phyloP scores from a whole-genome alignment of 2,329 filamentous ascomycete species.

The Chrysosphaeria jannelii region DNA sequence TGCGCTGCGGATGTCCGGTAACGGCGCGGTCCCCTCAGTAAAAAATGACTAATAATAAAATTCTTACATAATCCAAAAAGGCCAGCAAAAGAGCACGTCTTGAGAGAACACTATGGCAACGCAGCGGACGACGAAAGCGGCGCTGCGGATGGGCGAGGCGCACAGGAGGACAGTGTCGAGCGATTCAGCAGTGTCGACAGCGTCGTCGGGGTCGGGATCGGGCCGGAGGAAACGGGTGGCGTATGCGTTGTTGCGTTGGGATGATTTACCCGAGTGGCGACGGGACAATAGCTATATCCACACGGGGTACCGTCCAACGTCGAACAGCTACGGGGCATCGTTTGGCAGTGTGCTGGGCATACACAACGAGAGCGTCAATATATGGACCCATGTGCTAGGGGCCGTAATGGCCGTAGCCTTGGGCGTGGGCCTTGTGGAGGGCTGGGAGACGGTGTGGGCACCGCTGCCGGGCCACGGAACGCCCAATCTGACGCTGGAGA shows the following conservation, averaged over 20 bases:
- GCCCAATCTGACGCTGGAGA: no score
- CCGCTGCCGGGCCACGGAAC: neutral
- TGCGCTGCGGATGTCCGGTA: no score
- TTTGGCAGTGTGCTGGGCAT: conserved; percentile 19
- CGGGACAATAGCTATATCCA: conserved; percentile 27
- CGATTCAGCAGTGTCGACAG: no score
- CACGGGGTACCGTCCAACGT: conserved; percentile 20
- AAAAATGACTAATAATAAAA: no score
- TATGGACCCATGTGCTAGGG: conserved; percentile 34
- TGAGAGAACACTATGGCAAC: neutral
- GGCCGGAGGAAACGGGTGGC: conserved; percentile 2
- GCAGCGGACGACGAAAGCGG: neutral
- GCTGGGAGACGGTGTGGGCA: neutral
- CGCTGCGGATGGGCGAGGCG: neutral
- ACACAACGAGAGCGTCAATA: conserved; percentile 32
- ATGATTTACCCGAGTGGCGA: conserved; percentile 26
- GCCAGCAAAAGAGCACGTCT: no score
- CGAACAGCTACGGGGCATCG: conserved; percentile 16
- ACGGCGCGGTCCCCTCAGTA: no score
- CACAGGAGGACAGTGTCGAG: no score
- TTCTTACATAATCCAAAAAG: no score
- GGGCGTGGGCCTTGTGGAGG: conserved; percentile 9
- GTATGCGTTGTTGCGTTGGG: conserved; percentile 17
- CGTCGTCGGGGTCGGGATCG: no score
- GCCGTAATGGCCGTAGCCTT: conserved; percentile 23